These are phyloP conservation scores for Rhizopus sp. DNA, from an alignment of 371 early-diverging fungal species.

Conservation along the genomic window DNA sequence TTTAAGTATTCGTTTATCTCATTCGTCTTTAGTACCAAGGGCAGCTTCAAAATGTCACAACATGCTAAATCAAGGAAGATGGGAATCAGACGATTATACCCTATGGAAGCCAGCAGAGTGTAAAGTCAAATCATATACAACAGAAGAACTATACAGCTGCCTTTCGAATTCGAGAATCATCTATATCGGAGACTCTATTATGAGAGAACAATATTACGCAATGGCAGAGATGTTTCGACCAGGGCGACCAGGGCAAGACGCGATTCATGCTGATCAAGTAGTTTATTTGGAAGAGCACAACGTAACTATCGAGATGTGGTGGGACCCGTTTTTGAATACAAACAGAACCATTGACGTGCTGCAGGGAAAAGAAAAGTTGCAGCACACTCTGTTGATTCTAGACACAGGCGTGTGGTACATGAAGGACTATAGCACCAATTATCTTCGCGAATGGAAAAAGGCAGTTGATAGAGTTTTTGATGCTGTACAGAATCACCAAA, in stretches of 20 bases:
- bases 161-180: constrained; percentile 44
- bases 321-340: constrained; percentile 68
- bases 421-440: constrained; percentile 40
- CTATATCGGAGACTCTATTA: constrained; percentile 26
- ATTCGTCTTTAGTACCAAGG: not conserved
- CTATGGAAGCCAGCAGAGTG: constrained; percentile 67
- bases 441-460: constrained; percentile 46
- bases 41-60: constrained; percentile 31
- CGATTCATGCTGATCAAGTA: constrained; percentile 40
- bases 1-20: not conserved
- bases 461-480: constrained; percentile 47
- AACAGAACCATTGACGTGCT: constrained; percentile 39
- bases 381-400: constrained; percentile 52
- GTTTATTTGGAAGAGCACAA: constrained; percentile 29
- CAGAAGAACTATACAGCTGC: constrained; percentile 46
- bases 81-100: constrained; percentile 32
- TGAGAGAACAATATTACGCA: constrained; percentile 62
- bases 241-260: constrained; percentile 22
- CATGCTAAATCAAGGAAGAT: constrained; percentile 52
- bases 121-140: constrained; percentile 54
- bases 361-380: constrained; percentile 22
- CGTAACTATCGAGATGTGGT: constrained; percentile 58
- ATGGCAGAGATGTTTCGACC: constrained; percentile 46
- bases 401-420: constrained; percentile 67
- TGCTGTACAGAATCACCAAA: constrained; percentile 18